Evolutionary conservation across 441 rosid species (phyloP), one percentile per base, ranked within the genome.

Genomic region (Raphanus hybrid): DNA sequence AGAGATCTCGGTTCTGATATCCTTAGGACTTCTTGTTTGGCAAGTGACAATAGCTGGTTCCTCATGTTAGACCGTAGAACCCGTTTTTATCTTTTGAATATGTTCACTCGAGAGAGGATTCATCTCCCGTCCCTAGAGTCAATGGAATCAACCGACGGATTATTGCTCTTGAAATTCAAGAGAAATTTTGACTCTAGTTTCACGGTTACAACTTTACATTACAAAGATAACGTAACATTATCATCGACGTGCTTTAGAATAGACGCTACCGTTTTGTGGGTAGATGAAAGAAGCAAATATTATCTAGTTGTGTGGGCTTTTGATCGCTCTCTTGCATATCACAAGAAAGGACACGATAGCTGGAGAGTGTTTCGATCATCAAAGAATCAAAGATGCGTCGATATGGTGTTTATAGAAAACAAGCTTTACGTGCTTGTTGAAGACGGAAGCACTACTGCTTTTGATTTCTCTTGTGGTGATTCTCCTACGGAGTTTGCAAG

Each of bases 1-100:
- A 55, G 27, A 55, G 60, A 55, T 55, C 60, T 54, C 59, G 59
- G 59, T 15, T 54, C 23, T 54, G 59, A 16, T 54, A 2, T 54
- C 59, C 23, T 16, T 7, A 54, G 59, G 4, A 54, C 23, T 54
- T 16, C 23, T 54, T 54, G 59, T 16, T 54, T 23, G 27, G 26
- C 60, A 7, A 55, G 60, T 55, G 8, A 16, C 60, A 18, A 18
- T 55, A 55, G 60, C 60, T 55, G 60, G 60, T 55, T 55, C 12
- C 27, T 55, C 60, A 55, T 55, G 60, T 55, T 55, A 55, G 60
- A 18, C 26, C 60, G 27, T 18, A 55, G 1, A 18, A 55, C 60
- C 5, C 11, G 27, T 18, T 18, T 55, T 55, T 55, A 55, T 55
- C 60, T 55, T 8, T 18, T 55, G 27, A 55, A 55, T 3, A 18